Evolutionary conservation across 805 yeast genomes (phyloP), one percentile per base, ranked within the genome.

Genomic region (Cyberlindnera euphorbiiphila): DNA sequence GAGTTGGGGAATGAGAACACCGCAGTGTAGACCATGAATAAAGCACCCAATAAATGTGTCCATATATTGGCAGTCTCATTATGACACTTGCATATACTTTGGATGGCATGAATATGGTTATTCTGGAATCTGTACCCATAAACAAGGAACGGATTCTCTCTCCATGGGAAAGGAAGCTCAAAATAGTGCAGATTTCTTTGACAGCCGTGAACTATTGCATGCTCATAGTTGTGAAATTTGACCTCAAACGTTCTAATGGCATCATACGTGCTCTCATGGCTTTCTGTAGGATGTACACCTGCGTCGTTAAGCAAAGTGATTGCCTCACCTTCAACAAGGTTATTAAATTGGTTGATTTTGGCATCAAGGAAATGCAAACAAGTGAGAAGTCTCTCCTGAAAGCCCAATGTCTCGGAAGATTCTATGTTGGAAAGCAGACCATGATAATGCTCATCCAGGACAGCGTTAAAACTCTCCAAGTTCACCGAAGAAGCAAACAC

Each of bases 31-130:
- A 71, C 35, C 57, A 89, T 62, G 20, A 76, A 51, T 3, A 76
- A 21, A 3, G 83, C 73, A 11, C 97, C 98, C 2, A 77, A 24
- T 11, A 86, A 53, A 64, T 91, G 98, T 0, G 96, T 74, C 98
- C 98, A 91, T 39, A 91, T 88, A 61, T 93, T 93, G 56, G 84
- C 73, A 0, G 95, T 74, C 60, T 91, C 98, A 57, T 91, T 91
- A 62, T 93, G 98, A 58, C 68, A 46, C 32, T 66, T 57, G 54
- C 77, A 71, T 13, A 88, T 65, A 32, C 89, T 76, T 42, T 67
- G 60, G 21, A 82, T 36, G 47, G 93, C 82, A 37, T 73, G 70
- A 6, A 53, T 21, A 54, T 82, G 88, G 27, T 74, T 71, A 40
- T 74, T 65, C 44, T 82, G 78, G 62, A 91, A 93, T 43, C 97